A percentile compares a stretch with the other conserved stretches of the same genome.
phyloP scores from a whole-genome alignment of 768 basidiomycete genomes.

The Rickenella mellea region DNA sequence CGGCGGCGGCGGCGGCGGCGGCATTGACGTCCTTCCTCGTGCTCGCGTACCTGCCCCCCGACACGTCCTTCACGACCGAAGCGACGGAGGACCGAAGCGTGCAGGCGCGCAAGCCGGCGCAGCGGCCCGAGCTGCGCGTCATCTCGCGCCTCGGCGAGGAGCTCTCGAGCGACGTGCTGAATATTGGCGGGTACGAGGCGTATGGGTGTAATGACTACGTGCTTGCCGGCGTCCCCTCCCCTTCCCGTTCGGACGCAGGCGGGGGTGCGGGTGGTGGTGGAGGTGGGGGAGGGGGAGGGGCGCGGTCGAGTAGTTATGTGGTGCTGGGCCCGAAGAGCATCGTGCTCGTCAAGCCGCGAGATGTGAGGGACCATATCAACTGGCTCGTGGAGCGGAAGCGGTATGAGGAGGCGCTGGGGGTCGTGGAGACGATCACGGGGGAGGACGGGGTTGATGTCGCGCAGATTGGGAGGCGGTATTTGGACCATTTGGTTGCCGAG shows the following conservation, averaged over 20 bases:
- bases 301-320: slow-evolving; percentile 50
- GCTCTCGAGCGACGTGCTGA: slow-evolving; percentile 74
- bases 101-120: slow-evolving; percentile 76
- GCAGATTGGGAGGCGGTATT: slow-evolving; percentile 78
- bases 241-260: slow-evolving; percentile 6
- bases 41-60: slow-evolving; percentile 80
- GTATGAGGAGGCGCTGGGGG: slow-evolving; percentile 85
- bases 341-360: slow-evolving; percentile 79
- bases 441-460: slow-evolving; percentile 39
- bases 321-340: slow-evolving; percentile 84
- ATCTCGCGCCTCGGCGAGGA: slow-evolving; percentile 87
- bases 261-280: no score
- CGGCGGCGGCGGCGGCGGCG: slow-evolving; percentile 14
- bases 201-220: slow-evolving; percentile 93
- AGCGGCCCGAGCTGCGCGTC: slow-evolving; percentile 90
- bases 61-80: slow-evolving; percentile 58
- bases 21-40: slow-evolving; percentile 69
- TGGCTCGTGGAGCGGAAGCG: slow-evolving; percentile 84
- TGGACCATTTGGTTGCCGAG: slow-evolving; percentile 75
- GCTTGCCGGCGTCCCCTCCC: slow-evolving; percentile 42
- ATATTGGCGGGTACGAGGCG: slow-evolving; percentile 64
- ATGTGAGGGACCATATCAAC: slow-evolving; percentile 79
- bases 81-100: slow-evolving; percentile 58
- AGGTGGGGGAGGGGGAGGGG: slow-evolving; percentile 19
- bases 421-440: slow-evolving; percentile 48